phyloP scores from a whole-genome alignment of 1,284 basidiomycete species.

The Macrocystidia cucumis region DNA sequence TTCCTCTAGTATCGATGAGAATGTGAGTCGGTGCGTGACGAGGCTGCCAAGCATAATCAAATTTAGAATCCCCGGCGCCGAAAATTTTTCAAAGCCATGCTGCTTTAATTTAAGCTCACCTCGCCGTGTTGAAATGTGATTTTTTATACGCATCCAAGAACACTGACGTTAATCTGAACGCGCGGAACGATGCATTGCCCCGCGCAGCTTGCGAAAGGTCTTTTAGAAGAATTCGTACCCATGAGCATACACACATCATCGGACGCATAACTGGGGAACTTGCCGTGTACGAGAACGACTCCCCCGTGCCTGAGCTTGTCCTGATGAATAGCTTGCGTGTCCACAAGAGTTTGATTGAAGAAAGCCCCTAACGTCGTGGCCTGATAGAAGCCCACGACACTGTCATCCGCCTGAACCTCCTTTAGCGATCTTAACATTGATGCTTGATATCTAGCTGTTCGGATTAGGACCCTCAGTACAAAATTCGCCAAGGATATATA shows the following conservation, averaged over 20 bases:
- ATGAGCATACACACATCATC: neutral
- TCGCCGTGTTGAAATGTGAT: conserved; percentile 81
- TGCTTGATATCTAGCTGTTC: conserved; percentile 71
- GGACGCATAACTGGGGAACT: conserved; percentile 14
- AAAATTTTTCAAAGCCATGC: conserved; percentile 10
- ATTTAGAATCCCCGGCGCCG: conserved; percentile 11
- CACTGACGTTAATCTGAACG: conserved; percentile 79
- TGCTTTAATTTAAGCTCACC: conserved; percentile 40
- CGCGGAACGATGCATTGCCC: conserved; percentile 87
- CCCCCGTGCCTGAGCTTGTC: conserved; percentile 78
- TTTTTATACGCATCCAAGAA: conserved; percentile 86
- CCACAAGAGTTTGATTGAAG: conserved; percentile 83
- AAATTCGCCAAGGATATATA: conserved; percentile 16
- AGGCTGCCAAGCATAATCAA: conserved; percentile 42
- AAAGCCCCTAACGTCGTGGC: conserved; percentile 88
- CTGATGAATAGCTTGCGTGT: conserved; percentile 82
- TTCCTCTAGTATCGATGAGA: conserved; percentile 86
- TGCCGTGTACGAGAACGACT: conserved; percentile 88
- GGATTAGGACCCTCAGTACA: conserved; percentile 8
- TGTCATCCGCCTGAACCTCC: conserved; percentile 92
- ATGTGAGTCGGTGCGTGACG: conserved; percentile 81
- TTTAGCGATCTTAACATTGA: conserved; percentile 84
- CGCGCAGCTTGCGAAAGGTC: conserved; percentile 71
- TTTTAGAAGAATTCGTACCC: conserved; percentile 16
- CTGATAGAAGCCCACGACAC: conserved; percentile 96